Conservation (phyloP, 768 basidiomycete genomes). For the Pulveroboletus sp. region DNA sequence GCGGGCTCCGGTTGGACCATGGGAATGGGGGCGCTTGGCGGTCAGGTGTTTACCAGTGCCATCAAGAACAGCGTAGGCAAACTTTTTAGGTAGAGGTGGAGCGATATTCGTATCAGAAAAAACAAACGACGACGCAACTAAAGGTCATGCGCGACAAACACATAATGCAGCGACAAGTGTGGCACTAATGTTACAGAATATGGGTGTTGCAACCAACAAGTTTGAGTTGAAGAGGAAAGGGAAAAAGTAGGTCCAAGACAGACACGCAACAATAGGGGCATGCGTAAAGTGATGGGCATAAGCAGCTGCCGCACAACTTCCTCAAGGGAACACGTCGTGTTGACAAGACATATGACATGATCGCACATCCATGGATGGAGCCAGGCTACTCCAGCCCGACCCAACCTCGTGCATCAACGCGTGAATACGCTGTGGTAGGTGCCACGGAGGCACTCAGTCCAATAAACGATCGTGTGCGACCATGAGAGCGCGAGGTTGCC, state of each 20-base stretch:
- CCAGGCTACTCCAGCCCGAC: slow-evolving; percentile 46
- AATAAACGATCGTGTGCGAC: slow-evolving; percentile 71
- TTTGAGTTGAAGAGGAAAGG: slow-evolving; percentile 14
- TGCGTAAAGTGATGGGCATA: slow-evolving; percentile 21
- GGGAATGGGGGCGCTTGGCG: slow-evolving; percentile 78
- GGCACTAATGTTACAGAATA: slow-evolving; percentile 31
- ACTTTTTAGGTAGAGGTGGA: slow-evolving; percentile 52
- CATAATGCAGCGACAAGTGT: slow-evolving; percentile 11
- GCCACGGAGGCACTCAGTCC: slow-evolving; percentile 62
- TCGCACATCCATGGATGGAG: slow-evolving; percentile 6
- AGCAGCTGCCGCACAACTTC: slow-evolving; percentile 6
- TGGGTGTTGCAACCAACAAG: slow-evolving; percentile 25
- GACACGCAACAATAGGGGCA: slow-evolving; percentile 20
- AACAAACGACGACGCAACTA: slow-evolving; percentile 14
- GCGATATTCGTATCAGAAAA: neutral
- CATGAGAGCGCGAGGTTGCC: slow-evolving; percentile 61
- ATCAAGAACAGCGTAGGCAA: slow-evolving; percentile 79
- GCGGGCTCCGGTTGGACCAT: slow-evolving; percentile 67
- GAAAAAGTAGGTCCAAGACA: slow-evolving; percentile 20
- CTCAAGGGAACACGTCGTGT: slow-evolving; percentile 9
- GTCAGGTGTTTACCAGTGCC: slow-evolving; percentile 76
- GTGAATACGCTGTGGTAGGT: slow-evolving; percentile 78
- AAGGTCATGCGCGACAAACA: slow-evolving; percentile 3
- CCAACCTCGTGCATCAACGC: slow-evolving; percentile 82
- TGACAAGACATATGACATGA: slow-evolving; percentile 8